Conservation (phyloP, 257 asterid species). For the Lycium ferocissimum region DNA sequence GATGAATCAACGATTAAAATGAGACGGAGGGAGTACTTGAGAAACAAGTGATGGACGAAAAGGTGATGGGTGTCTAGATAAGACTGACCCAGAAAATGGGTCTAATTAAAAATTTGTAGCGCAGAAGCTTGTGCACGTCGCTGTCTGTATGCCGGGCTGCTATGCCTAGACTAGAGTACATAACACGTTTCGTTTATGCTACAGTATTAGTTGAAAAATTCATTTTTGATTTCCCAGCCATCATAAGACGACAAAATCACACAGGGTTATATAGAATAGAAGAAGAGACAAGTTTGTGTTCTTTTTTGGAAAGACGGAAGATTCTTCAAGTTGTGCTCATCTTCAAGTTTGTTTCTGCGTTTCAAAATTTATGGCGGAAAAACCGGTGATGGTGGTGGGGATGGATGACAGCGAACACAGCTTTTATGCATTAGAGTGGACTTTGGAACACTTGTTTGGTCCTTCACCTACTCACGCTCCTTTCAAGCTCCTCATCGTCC, state of each 20-base stretch:
- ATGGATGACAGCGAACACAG: constrained; percentile 86
- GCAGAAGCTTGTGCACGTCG: background rate
- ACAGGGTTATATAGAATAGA: background rate
- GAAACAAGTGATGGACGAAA: no score
- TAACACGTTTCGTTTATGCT: background rate
- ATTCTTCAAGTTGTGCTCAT: no score
- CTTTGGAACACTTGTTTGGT: constrained; percentile 68
- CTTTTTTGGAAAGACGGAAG: no score
- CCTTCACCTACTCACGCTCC: constrained; percentile 46
- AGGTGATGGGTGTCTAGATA: no score
- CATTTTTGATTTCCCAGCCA: background rate
- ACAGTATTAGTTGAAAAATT: no score
- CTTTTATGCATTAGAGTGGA: constrained; percentile 81
- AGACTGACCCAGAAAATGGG: no score
- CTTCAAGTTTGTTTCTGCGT: no score
- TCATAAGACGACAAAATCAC: background rate
- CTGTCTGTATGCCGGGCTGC: background rate
- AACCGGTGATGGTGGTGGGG: constrained; percentile 81
- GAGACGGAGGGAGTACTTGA: no score
- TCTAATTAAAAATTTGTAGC: background rate
- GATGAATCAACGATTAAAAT: no score
- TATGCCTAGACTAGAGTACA: background rate
- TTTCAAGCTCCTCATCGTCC: constrained; percentile 71
- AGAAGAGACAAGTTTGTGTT: no score
- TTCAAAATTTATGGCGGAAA: constrained; percentile 47